phyloP scores from a whole-genome alignment of 352 stramenopile species.

The Heterotrichella gracilis region DNA sequence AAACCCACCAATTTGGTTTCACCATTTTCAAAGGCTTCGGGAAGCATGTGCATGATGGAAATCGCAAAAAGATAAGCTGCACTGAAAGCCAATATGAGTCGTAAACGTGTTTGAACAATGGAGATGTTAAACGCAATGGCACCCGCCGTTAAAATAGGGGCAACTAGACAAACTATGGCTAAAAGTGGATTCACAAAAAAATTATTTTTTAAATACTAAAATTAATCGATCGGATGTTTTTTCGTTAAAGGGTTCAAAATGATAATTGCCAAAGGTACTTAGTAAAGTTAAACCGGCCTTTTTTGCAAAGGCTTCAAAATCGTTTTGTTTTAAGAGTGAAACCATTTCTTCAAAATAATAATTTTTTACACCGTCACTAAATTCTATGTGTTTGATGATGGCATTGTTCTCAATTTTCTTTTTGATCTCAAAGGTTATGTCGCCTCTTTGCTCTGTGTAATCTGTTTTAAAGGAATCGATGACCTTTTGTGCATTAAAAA shows the following conservation, averaged over 20 bases:
- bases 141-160: background rate
- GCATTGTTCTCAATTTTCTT: background rate
- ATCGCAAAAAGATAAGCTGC: background rate
- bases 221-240: background rate
- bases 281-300: background rate
- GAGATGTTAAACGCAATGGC: background rate
- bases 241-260: background rate
- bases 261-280: background rate
- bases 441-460: background rate
- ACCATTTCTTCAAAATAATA: constrained; percentile 5
- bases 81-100: background rate
- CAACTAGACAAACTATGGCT: background rate
- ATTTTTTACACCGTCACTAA: background rate
- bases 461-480: background rate
- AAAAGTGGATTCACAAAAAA: background rate
- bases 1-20: background rate
- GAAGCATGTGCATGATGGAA: background rate
- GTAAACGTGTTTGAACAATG: background rate
- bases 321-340: background rate
- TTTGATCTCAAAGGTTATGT: background rate
- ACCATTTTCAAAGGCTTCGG: background rate
- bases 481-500: background rate
- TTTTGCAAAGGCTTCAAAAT: background rate
- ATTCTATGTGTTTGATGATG: background rate
- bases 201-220: constrained; percentile 7